These are phyloP conservation scores for Conticribra weissflogii DNA, from an alignment of 108 stramenopile species.

Conservation along the genomic window DNA sequence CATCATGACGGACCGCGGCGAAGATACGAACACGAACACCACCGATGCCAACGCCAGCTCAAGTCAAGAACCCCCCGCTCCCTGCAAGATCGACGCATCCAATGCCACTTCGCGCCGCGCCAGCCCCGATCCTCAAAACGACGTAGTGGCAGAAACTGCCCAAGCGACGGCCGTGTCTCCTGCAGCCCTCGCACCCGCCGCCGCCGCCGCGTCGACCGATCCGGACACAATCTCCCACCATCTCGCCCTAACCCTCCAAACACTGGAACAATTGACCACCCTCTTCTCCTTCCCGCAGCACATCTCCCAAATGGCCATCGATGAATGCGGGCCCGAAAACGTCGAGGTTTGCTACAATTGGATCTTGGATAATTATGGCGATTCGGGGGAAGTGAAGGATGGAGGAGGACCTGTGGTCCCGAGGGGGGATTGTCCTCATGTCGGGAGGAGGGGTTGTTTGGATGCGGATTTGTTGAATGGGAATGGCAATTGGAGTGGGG, in stretches of 20 bases:
- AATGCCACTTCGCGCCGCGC: no score
- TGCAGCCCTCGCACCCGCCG: neutral
- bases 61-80: no score
- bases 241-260: constrained; percentile 29
- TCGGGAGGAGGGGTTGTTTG: no score
- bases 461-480: constrained; percentile 10
- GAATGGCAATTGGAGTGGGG: neutral
- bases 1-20: no score
- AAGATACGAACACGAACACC: no score
- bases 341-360: constrained; percentile 63
- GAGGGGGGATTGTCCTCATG: constrained; percentile 73
- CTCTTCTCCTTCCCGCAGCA: constrained; percentile 24
- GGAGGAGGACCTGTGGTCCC: constrained; percentile 71
- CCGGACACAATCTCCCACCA: constrained; percentile 12
- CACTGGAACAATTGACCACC: constrained; percentile 23
- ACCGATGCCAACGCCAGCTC: no score
- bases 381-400: constrained; percentile 57
- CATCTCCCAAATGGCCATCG: constrained; percentile 22
- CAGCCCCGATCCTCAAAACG: no score
- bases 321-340: constrained; percentile 40
- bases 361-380: constrained; percentile 64
- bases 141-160: no score
- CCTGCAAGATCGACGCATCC: no score
- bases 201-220: constrained; percentile 2
- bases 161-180: no score